Evolutionary conservation across 495 filamentous ascomycete species (phyloP), one percentile per base, ranked within the genome.

Genomic region (Aspergillus carlsbadensis): DNA sequence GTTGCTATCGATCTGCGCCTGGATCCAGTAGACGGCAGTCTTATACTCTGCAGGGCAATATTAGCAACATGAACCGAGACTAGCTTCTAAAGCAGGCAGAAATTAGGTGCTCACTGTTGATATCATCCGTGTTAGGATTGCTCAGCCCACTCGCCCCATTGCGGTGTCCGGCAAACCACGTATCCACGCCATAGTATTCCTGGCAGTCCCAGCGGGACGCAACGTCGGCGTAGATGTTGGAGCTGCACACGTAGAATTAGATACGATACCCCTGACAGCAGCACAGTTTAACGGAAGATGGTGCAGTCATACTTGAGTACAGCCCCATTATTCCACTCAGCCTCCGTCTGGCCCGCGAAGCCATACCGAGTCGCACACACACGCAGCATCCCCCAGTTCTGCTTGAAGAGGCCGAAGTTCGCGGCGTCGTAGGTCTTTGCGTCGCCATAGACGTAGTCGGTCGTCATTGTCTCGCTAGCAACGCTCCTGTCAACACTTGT

Each of bases 321-420:
- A 15, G 54, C 63, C 41, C 65, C 63, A 20, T 68, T 51, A 17
- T 48, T 49, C 13, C 58, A 60, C 18, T 68, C 18, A 41, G 10
- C 54, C 6, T 21, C 37, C 14, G 58, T 57, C 48, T 64, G n/a
- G 6, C 63, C 65, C n/a, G 44, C 15, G 55, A 68, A 62, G 13
- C 56, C 58, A 24, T 63, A 62, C 2, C 52, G 52, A 6, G 3
- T 35, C 1, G 65, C 58, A 41, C 57, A 66, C 10, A 48, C 39
- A n/a, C 68, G 63, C 34, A 72, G 61, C 53, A 73, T 70, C 42
- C 54, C 63, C 70, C 70, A 71, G 50, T 73, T 74, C 55, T 77
- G 67, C 61, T 70, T 69, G 61, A 69, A 69, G 4, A 69, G 54
- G 26, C 66, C 64, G 31, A 67, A 69, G 51, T 69, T 69, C 34